Percentiles rank a stretch among this genome's conserved stretches.
phyloP scores from a whole-genome alignment of 2,329 filamentous ascomycete genomes.

The Aureobasidium subglaciale region DNA sequence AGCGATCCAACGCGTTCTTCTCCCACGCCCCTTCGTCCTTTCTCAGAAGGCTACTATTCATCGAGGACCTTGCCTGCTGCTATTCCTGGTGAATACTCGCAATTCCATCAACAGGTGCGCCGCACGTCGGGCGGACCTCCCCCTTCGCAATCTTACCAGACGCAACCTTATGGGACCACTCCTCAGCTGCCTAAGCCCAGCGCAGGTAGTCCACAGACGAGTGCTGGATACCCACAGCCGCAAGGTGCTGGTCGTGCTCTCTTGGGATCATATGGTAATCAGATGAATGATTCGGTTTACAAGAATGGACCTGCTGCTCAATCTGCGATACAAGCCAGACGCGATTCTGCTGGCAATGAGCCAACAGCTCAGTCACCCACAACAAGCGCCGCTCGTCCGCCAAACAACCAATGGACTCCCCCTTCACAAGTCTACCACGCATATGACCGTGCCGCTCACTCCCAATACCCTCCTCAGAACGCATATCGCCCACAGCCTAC shows the following conservation, averaged over 20 bases:
- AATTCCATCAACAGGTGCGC: constrained; percentile 24
- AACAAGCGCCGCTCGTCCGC: constrained; percentile 18
- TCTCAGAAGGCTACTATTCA: constrained; percentile 32
- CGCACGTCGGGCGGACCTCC: constrained; percentile 18
- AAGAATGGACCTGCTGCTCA: background rate
- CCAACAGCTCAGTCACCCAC: constrained; percentile 17
- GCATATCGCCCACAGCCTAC: constrained; percentile 24
- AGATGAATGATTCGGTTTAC: background rate
- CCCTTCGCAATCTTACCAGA: constrained; percentile 10
- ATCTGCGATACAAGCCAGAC: background rate
- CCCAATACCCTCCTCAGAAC: background rate
- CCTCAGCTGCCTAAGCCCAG: background rate
- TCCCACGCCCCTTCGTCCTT: constrained; percentile 25
- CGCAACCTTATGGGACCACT: constrained; percentile 3
- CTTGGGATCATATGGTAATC: background rate
- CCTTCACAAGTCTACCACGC: constrained; percentile 25
- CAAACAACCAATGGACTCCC: constrained; percentile 27
- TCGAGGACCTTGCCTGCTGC: constrained; percentile 30
- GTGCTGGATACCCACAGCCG: background rate
- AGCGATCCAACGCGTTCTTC: constrained; percentile 19
- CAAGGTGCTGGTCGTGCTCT: background rate
- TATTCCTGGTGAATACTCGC: constrained; percentile 30
- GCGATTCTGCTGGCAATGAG: background rate
- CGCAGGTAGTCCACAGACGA: background rate
- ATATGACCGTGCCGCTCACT: constrained; percentile 8